These are phyloP conservation scores for Ganoderma lingzhi DNA, from an alignment of 1,284 basidiomycete genomes.

Conservation along the genomic window DNA sequence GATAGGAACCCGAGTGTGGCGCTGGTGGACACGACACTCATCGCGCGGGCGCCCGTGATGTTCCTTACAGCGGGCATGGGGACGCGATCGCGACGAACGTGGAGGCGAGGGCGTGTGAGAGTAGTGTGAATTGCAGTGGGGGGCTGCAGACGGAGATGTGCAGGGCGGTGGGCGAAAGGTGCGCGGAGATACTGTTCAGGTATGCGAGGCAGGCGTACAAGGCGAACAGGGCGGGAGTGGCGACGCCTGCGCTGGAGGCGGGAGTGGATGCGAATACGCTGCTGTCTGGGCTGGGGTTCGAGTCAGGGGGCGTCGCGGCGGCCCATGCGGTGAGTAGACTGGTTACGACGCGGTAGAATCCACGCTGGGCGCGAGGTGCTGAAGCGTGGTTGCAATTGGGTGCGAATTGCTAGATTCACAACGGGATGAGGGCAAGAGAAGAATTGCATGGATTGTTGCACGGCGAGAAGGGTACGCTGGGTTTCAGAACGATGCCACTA, in stretches of 20 bases:
- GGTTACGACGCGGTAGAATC: background rate
- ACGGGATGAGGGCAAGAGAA: constrained; percentile 44
- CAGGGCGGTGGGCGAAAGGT: constrained; percentile 42
- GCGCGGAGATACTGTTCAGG: constrained; percentile 47
- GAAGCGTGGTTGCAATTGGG: background rate
- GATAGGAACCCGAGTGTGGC: constrained; percentile 43
- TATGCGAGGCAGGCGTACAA: constrained; percentile 45
- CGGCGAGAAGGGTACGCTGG: constrained; percentile 43
- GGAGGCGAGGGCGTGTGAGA: constrained; percentile 40
- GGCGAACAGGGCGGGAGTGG: constrained; percentile 42
- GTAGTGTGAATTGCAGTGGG: constrained; percentile 44
- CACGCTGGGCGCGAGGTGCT: background rate
- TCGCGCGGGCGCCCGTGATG: constrained; percentile 41
- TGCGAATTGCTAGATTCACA: constrained; percentile 40
- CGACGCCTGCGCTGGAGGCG: constrained; percentile 45
- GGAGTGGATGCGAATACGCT: constrained; percentile 47
- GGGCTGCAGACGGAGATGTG: constrained; percentile 43
- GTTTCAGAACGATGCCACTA: background rate
- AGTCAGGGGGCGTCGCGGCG: constrained; percentile 45
- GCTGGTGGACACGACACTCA: constrained; percentile 45
- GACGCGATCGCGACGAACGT: constrained; percentile 47
- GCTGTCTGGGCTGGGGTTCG: constrained; percentile 44
- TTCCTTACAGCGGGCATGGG: constrained; percentile 46
- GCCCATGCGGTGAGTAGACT: constrained; percentile 42
- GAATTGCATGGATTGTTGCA: constrained; percentile 42